These are phyloP conservation scores for Acacia confusa DNA, from an alignment of 306 rosid genomes.

Conservation along the genomic window DNA sequence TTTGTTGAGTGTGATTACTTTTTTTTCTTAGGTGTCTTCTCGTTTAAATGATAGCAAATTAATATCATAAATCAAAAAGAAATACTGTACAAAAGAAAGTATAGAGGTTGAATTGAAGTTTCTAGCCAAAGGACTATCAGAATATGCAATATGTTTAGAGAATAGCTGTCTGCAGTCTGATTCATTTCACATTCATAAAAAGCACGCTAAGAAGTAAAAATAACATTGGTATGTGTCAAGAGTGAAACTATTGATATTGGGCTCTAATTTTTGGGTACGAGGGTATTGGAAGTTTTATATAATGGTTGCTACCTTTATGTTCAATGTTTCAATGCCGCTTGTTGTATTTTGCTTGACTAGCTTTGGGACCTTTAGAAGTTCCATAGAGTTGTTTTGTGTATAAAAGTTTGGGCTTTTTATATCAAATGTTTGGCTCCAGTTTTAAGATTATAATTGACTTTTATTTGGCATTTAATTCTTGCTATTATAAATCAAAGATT, in stretches of 20 bases:
- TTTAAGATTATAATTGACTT: not conserved
- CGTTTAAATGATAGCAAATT: constrained; percentile 5
- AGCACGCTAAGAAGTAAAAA: not conserved
- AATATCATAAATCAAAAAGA: not conserved
- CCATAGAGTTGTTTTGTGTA: not conserved
- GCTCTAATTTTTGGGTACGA: not conserved
- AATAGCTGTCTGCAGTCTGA: not conserved
- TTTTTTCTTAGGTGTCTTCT: not conserved
- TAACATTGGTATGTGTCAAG: constrained; percentile 6
- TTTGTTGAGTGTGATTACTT: not conserved
- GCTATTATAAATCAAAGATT: not conserved
- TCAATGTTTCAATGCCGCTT: not conserved
- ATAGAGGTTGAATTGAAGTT: not conserved
- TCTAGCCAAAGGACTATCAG: not conserved
- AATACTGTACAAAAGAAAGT: not conserved
- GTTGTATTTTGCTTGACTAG: not conserved
- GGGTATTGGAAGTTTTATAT: not conserved
- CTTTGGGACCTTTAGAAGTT: constrained; percentile 1
- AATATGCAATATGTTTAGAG: not conserved
- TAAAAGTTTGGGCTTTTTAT: not conserved
- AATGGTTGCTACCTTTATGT: not conserved
- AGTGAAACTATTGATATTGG: not conserved
- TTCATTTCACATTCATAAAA: not conserved
- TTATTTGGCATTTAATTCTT: not conserved
- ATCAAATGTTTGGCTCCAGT: not conserved